A percentile compares a stretch with the other conserved stretches of the same genome.
Conservation (phyloP, 371 early-diverging fungal genomes). For the Mucor piriformis region DNA sequence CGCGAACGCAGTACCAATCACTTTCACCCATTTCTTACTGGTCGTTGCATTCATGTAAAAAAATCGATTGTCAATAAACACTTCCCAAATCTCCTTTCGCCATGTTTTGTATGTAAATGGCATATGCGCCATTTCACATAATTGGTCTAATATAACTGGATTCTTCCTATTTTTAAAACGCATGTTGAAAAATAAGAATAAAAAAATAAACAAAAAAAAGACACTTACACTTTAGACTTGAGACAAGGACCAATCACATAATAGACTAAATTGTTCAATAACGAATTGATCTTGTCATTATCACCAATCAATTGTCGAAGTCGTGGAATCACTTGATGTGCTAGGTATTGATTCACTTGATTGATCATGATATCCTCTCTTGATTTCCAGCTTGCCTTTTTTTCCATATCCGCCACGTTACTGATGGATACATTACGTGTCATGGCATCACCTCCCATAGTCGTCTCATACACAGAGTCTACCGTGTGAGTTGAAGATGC, state of each 20-base stretch:
- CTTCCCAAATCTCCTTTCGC: constrained; percentile 84
- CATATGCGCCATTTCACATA: constrained; percentile 64
- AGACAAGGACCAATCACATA: constrained; percentile 78
- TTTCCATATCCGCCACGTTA: constrained; percentile 53
- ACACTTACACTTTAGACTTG: constrained; percentile 54
- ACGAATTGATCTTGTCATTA: constrained; percentile 68
- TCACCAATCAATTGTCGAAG: constrained; percentile 69
- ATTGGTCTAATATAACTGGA: constrained; percentile 45
- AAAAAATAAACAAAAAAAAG: too few species aligned
- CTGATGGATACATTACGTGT: constrained; percentile 41
- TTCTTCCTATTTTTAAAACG: constrained; percentile 26
- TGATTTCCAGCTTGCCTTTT: constrained; percentile 49
- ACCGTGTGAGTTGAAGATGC: constrained; percentile 22
- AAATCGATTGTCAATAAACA: constrained; percentile 74
- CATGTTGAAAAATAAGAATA: too few species aligned
- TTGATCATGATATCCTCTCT: constrained; percentile 55
- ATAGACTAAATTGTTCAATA: constrained; percentile 76
- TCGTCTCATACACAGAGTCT: background rate
- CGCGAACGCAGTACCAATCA: constrained; percentile 68
- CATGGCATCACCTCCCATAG: constrained; percentile 5
- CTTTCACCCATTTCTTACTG: constrained; percentile 65
- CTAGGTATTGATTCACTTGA: constrained; percentile 54
- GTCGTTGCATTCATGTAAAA: constrained; percentile 62
- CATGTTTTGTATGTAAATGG: constrained; percentile 71
- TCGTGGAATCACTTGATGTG: constrained; percentile 66